Base-by-base conservation (phyloP, 192 early-diverging fungal species). In the Rhizophagus clarus region DNA sequence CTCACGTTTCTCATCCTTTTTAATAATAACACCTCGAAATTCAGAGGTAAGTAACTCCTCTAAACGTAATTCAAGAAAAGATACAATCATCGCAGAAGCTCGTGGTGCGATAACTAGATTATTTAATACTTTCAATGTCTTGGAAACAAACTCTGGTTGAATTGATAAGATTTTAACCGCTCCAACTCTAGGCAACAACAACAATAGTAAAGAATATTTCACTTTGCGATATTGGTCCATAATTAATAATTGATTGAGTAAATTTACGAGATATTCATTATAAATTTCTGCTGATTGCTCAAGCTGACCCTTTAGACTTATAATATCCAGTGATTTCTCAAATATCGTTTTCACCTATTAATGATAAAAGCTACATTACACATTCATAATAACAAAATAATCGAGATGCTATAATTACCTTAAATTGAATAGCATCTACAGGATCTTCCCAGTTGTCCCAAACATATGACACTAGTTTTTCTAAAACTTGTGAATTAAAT, bases 401-500 rank as follows among this genome's bases (percentile, higher is more conserved):
- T 40, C 8, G 37, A 40, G 0, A 40, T 8, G 15, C 15, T 42
- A 31, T 37, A 32, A 82, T 45, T 80, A 88, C 87, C 77, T 93
- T 94, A 74, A 91, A 88, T 78, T 95, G 94, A 20, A 95, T 89
- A 4, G 93, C 86, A 61, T 97, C 95, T 9, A 95, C 83, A 8
- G 94, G 94, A 81, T 97, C 96, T 76, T 97, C 95, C 94, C 96
- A 97, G 76, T 92, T 90, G 76, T 92, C 89, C 82, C 90, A 91
- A 60, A 96, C 89, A 77, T 93, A 93, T 7, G 87, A 90, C 74
- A 95, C 90, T 29, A 94, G 82, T 29, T 84, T 81, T 56, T 93
- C 90, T 72, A 89, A 84, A 32, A 84, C 72, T 61, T 84, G 28
- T 7, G 28, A n/a, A 68, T 34, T 29, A 22, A 79, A n/a, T 29